These are phyloP conservation scores for Hypoxylon sp. DNA, from an alignment of 2,329 filamentous ascomycete genomes.

Conservation along the genomic window DNA sequence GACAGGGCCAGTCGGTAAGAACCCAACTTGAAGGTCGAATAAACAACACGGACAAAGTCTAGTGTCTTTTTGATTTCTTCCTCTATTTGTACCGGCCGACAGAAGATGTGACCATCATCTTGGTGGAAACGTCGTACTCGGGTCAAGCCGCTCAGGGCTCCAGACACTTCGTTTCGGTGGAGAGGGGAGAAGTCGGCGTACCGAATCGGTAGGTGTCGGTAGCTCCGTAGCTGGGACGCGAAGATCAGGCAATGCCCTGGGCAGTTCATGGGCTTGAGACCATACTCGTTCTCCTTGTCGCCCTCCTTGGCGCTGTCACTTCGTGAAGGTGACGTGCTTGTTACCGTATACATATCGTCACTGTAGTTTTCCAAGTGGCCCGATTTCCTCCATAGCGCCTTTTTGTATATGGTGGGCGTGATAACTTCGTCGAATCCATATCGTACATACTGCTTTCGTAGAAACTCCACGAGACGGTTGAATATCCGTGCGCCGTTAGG, in stretches of 20 bases:
- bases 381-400: slow-evolving; percentile 85
- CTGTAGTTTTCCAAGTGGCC: slow-evolving; percentile 92
- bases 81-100: slow-evolving; percentile 68
- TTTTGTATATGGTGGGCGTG: slow-evolving; percentile 92
- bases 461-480: slow-evolving; percentile 83
- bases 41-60: slow-evolving; percentile 61
- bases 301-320: slow-evolving; percentile 47
- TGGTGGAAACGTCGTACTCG: slow-evolving; percentile 95
- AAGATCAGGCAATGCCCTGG: slow-evolving; percentile 94
- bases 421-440: slow-evolving; percentile 92
- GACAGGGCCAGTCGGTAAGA: slow-evolving; percentile 82
- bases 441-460: slow-evolving; percentile 84
- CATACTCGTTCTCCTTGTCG: slow-evolving; percentile 59
- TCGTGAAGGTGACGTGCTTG: slow-evolving; percentile 62
- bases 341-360: slow-evolving; percentile 91
- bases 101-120: slow-evolving; percentile 97
- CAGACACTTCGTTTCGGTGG: slow-evolving; percentile 95
- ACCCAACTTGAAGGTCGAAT: slow-evolving; percentile 74
- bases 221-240: slow-evolving; percentile 83
- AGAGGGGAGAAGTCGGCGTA: slow-evolving; percentile 96
- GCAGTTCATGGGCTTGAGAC: slow-evolving; percentile 98
- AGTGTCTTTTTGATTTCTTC: slow-evolving; percentile 68
- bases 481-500: slow-evolving; percentile 86
- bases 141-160: slow-evolving; percentile 89
- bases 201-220: slow-evolving; percentile 89